phyloP scores from a whole-genome alignment of 352 stramenopile species.

The Blastocystis sp. region DNA sequence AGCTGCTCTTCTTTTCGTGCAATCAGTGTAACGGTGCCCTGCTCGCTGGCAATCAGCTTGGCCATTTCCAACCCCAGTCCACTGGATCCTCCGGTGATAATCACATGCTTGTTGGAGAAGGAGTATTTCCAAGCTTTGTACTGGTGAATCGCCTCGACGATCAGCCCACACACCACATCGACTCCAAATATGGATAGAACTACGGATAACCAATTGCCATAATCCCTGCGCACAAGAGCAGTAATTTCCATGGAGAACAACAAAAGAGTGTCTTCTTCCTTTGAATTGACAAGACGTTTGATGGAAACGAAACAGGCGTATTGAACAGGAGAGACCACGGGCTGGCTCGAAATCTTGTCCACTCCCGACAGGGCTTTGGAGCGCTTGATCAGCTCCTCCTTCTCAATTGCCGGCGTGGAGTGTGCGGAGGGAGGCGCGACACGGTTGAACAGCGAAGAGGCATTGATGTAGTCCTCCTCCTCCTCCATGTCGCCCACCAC shows the following conservation, averaged over 20 bases:
- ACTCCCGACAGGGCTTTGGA: constrained; percentile 37
- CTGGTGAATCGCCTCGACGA: constrained; percentile 30
- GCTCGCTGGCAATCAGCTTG: constrained; percentile 50
- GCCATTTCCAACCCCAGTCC: constrained; percentile 54
- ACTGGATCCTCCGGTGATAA: constrained; percentile 67
- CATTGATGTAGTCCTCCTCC: constrained; percentile 55
- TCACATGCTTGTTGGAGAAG: constrained; percentile 42
- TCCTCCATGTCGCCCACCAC: constrained; percentile 34
- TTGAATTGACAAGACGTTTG: background rate
- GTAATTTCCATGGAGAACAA: constrained; percentile 30
- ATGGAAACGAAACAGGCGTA: background rate
- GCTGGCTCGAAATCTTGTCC: constrained; percentile 39
- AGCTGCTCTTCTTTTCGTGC: constrained; percentile 25
- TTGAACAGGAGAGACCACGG: background rate
- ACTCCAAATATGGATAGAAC: constrained; percentile 38
- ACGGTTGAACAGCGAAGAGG: constrained; percentile 40
- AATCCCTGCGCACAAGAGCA: background rate
- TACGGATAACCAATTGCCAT: background rate
- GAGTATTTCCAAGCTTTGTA: constrained; percentile 26
- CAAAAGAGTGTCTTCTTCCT: constrained; percentile 24
- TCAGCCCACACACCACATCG: constrained; percentile 16
- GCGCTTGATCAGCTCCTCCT: constrained; percentile 18
- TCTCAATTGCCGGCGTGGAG: background rate
- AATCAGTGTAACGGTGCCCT: constrained; percentile 47
- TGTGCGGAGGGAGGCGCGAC: background rate